Evolutionary conservation across 2,329 filamentous ascomycete species (phyloP).

Genomic region (Cladorrhinum sp.): DNA sequence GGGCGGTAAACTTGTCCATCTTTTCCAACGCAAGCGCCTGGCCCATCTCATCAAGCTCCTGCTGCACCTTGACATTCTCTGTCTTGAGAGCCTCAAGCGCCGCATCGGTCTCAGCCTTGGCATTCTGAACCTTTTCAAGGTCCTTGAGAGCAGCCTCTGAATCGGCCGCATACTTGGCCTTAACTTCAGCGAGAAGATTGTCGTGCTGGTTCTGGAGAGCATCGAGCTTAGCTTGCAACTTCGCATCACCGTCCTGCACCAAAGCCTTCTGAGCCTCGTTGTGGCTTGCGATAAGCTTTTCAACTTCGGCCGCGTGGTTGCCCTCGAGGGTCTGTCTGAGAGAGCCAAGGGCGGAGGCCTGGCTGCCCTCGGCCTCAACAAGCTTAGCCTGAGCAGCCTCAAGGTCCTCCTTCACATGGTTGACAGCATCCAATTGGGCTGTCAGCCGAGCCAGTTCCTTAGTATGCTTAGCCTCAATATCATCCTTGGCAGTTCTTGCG

Average conservation of each 20-base stretch:
- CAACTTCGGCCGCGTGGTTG: constrained; percentile 43
- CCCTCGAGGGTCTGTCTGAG: constrained; percentile 42
- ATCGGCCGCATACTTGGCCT: constrained; percentile 37
- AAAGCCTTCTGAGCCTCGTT: constrained; percentile 44
- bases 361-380: constrained; percentile 34
- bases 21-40: constrained; percentile 57
- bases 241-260: constrained; percentile 44
- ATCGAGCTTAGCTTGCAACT: constrained; percentile 40
- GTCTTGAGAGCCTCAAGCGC: constrained; percentile 38
- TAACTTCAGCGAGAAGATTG: constrained; percentile 44
- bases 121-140: constrained; percentile 36
- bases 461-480: constrained; percentile 32
- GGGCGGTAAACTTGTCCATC: constrained; percentile 57
- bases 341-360: constrained; percentile 37
- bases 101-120: constrained; percentile 37
- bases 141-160: constrained; percentile 31
- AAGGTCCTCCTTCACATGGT: constrained; percentile 27
- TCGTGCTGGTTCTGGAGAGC: constrained; percentile 32
- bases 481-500: constrained; percentile 29
- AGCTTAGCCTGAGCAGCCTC: constrained; percentile 33
- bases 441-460: constrained; percentile 31
- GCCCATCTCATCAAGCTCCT: constrained; percentile 48
- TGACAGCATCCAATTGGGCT: constrained; percentile 33
- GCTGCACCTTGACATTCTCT: constrained; percentile 43
- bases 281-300: constrained; percentile 43